Base-by-base conservation (phyloP, 495 filamentous ascomycete species). In the Staphylotrichum longicolle region DNA sequence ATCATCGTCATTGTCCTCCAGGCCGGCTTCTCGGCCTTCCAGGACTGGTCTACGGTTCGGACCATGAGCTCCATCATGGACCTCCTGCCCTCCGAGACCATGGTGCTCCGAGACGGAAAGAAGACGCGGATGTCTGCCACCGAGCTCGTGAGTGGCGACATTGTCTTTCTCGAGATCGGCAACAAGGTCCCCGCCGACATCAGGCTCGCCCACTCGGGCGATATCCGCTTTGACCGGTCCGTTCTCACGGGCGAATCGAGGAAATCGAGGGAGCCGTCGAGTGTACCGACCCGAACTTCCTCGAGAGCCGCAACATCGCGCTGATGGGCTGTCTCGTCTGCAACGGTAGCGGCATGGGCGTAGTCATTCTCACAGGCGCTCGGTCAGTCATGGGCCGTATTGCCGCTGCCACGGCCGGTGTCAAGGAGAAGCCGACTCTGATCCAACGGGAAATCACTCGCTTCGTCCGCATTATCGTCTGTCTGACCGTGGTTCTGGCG, bases 31-130 rank as follows among this genome's bases (percentile, higher is more conserved):
- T 71, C 68, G n/a, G 66, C 66, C 14, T 76, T 71, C 42, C 74
- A 76, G 57, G 74, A 76, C 53, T 76, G 72, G 72, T 75, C 72
- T 5, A 74, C 71, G 4, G 58, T 60, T 3, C 65, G 68, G 27
- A 68, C 64, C 37, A 75, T 75, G 73, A 66, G 65, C 15, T 70
- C 70, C 27, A 75, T 75, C 58, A 63, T 63, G 40, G 63, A 65
- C 55, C 55, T 75, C n/a, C 52, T 75, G 2, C 73, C 73, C 3
- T 61, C 66, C 10, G 65, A 73, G 20, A 57, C 63, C 4, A 34
- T 69, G 32, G 65, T 59, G n/a, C 34, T 54, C 35, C 51, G 51
- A 14, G 35, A 54, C 51, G 51, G 51, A 35, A 37, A 54, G 4
- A 54, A 54, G 35, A 54, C 6, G 14, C 34, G 35, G 14, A 15